Base-by-base conservation (phyloP, 495 filamentous ascomycete genomes). In the Tuber aestivum region DNA sequence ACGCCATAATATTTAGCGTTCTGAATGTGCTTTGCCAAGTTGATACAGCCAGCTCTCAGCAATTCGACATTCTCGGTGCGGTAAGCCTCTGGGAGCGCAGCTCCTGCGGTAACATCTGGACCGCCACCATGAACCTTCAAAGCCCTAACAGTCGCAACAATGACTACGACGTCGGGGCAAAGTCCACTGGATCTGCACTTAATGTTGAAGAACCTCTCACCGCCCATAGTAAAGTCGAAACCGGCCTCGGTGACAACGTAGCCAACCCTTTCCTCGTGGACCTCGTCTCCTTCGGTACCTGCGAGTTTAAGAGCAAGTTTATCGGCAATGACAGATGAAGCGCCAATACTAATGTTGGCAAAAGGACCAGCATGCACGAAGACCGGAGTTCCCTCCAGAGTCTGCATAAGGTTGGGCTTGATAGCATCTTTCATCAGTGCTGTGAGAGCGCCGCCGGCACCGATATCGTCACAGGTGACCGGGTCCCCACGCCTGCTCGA, bases 151-250 rank as follows among this genome's bases (percentile, higher is more conserved):
- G 95, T 99, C 70, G 95, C 94, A 38, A 99, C 95, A 73, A 99
- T 91, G 48, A 99, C 93, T 23, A 97, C 94, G 5, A 92, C 91
- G 82, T 99, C 95, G 12, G 95, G 95, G 1, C 92, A 90, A 56
- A 99, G 88, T 32, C 95, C 95, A 23, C 94, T 97, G 42, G 93
- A 93, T 69, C 95, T 91, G 86, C 95, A 98, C 88, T 99, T 99
- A 86, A 99, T 98, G 86, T 99, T 97, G 90, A 99, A 97, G 88
- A 99, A 99, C 41, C 95, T 92, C 88, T 99, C 95, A 72, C 95
- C 95, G 76, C 95, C 95, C 95, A 99, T 99, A 71, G 95, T 97
- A 86, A 99, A 99, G 84, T 99, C 95, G 84, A 99, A 99, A 14
- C 95, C 95, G 69, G 95, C 95, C 85, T 99, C 95, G 16, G 95